Evolutionary conservation across 2,329 filamentous ascomycete species (phyloP), one percentile per base, ranked within the genome.

Genomic region (Curvularia sp.): DNA sequence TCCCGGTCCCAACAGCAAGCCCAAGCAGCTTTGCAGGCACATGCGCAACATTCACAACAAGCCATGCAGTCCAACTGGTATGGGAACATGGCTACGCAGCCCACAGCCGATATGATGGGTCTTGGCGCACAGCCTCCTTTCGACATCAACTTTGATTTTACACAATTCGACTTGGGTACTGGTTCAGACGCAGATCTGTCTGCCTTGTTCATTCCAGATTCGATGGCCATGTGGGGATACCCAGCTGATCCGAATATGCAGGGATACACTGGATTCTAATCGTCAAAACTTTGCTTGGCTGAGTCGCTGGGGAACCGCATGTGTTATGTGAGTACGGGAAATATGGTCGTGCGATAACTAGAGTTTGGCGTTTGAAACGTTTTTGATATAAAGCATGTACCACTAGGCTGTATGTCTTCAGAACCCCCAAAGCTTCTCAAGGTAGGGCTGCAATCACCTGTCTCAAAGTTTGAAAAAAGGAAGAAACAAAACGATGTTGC

Each of bases 131-230:
- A 66, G 4, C 64, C 61, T 23, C 56, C 47, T 13, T 74, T 75
- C 39, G 74, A 77, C 48, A 61, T 71, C 5, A 75, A 72, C 50
- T 76, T 77, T 28, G 74, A 77, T 42, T 75, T 76, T 46, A 74
- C 73, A 3, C 71, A 73, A 18, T 77, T 77, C 15, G 74, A 77
- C 55, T 57, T 77, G 15, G 70, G 72, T 13, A 74, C 71, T 6
- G 73, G 74, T 8, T 74, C 72, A 15, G 74, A 77, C 58, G 73
- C 73, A 3, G 74, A 77, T 53, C 52, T 77, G 15, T 73, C 71
- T 8, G 74, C 74, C 1, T 57, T 76, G 8, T 77, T 77, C 49
- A 74, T 77, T 34, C 74, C 74, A 13, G 74, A 77, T 53, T 70
- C 69, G 7, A 70, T 73, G 64, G 57, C 48, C 3, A 55, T 76